These are phyloP conservation scores for Oleoguttula mirabilis DNA, from an alignment of 495 filamentous ascomycete genomes.

Conservation along the genomic window DNA sequence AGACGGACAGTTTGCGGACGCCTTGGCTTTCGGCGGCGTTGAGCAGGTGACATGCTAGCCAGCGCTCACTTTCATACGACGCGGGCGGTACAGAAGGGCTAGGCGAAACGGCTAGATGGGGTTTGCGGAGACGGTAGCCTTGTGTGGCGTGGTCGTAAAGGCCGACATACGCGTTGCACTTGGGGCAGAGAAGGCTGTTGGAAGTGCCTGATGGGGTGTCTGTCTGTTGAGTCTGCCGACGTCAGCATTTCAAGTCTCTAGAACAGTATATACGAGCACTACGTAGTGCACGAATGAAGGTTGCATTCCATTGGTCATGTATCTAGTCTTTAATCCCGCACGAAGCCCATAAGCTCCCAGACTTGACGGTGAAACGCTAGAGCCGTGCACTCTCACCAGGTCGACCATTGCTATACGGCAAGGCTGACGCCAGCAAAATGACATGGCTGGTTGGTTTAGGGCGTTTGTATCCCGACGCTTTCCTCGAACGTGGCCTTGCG, in stretches of 20 bases:
- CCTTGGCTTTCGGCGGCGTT: conserved; percentile 24
- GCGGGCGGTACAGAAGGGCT: not conserved
- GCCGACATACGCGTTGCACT: too few species aligned
- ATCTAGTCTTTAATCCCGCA: conserved; percentile 18
- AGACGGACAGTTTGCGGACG: conserved; percentile 25
- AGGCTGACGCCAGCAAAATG: conserved; percentile 11
- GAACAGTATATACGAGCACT: too few species aligned
- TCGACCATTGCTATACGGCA: conserved; percentile 11
- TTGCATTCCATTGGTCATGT: too few species aligned
- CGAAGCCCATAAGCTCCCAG: conserved; percentile 13
- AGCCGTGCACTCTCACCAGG: too few species aligned
- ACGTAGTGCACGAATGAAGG: too few species aligned
- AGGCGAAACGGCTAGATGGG: conserved; percentile 10
- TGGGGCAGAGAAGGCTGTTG: too few species aligned
- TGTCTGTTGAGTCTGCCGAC: too few species aligned
- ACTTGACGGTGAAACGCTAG: conserved; percentile 19
- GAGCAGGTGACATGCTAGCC: conserved; percentile 28
- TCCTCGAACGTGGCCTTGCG: conserved; percentile 1
- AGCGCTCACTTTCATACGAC: conserved; percentile 24
- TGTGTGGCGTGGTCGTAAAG: too few species aligned
- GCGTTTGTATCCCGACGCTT: conserved; percentile 18
- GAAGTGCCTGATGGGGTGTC: too few species aligned
- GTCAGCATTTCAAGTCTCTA: too few species aligned
- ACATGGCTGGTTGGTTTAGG: too few species aligned
- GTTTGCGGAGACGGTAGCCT: conserved; percentile 22